Conservation (phyloP, 2,329 filamentous ascomycete species). For the Penicillium sp. region DNA sequence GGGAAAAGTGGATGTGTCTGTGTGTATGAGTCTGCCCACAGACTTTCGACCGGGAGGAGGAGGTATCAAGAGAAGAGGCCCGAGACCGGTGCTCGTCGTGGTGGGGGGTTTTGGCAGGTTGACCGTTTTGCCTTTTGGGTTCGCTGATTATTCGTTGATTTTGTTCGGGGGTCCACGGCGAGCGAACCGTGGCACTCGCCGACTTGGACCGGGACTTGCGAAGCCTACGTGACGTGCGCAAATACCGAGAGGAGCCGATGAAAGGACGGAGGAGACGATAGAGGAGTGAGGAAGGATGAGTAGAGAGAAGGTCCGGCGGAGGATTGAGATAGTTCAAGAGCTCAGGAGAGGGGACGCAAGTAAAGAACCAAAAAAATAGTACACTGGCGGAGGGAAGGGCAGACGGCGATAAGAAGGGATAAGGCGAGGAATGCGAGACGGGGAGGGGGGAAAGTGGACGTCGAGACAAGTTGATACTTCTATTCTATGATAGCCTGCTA, state of each 20-base stretch:
- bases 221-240: constrained; percentile 12
- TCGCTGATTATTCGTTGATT: constrained; percentile 8
- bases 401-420: constrained; percentile 7
- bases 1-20: neutral
- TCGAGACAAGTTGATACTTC: neutral
- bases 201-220: constrained; percentile 16
- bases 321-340: neutral
- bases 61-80: neutral
- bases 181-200: constrained; percentile 26
- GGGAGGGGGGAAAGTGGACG: neutral
- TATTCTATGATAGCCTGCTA: neutral
- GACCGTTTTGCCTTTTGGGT: neutral
- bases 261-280: neutral
- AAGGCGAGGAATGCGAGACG: neutral
- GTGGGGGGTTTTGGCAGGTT: neutral
- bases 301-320: neutral
- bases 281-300: neutral
- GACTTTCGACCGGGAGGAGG: neutral
- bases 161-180: constrained; percentile 19
- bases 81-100: neutral
- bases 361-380: too few relatives aligned
- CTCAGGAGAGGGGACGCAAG: constrained; percentile 1
- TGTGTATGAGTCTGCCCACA: neutral
- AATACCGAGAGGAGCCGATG: constrained; percentile 9
- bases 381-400: neutral